Evolutionary conservation across 345 rosid species (phyloP), one percentile per base, ranked within the genome.

Genomic region (Abelmoschus esculentus): DNA sequence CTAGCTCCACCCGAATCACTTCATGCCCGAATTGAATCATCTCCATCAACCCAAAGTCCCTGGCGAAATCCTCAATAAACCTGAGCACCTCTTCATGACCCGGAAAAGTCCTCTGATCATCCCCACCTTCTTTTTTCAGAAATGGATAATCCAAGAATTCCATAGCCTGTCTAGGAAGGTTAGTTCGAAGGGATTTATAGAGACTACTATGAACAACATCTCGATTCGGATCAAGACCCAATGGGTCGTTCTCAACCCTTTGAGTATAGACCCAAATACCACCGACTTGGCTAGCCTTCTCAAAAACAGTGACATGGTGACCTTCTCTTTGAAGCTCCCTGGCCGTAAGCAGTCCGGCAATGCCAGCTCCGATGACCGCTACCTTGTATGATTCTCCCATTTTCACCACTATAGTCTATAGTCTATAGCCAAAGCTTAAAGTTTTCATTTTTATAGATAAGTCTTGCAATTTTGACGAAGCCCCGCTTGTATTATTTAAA

Each of bases 151-250:
- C 88, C 11, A 7, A 38, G 70, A 81, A 86, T 7, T 87, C 87
- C 92, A 88, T 88, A n/a, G 59, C 70, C 70, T 88, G 86, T 59
- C 92, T 77, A 1, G 92, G 85, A 14, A 88, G 79, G 68, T 88
- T 88, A 67, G 84, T 79, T 49, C 92, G 85, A 59, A 88, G 86
- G 12, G 92, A 88, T 40, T 38, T 29, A 80, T 88, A 88, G 13
- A 88, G 79, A 75, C 90, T 88, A 29, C 81, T 67, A 47, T 84
- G 85, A 49, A 83, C 60, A 0, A 88, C 47, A 42, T 72, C 31
- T 44, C 92, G 81, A 22, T 14, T 17, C 17, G 85, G 84, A 62
- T 85, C 83, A 29, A 80, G 58, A 8, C 88, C 76, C 8, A 87
- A 40, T 1, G 80, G 92, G 63, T 87, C 92, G 4, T 76, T 8